These are phyloP conservation scores for Fusarium incarnatum DNA, from an alignment of 2,329 filamentous ascomycete species.

Conservation along the genomic window DNA sequence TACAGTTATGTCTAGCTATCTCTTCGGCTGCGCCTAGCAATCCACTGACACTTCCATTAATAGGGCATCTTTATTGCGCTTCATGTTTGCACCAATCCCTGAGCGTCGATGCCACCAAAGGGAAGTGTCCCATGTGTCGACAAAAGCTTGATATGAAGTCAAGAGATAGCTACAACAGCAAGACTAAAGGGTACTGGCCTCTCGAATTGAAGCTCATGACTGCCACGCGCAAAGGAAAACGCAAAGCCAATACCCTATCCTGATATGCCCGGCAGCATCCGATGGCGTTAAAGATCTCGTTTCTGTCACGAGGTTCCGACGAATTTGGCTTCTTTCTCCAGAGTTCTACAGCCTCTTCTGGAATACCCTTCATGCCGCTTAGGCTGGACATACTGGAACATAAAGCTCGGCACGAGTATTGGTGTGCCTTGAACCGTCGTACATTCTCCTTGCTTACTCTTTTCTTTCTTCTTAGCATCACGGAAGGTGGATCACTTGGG, in stretches of 20 bases:
- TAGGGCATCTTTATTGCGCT: slow-evolving; percentile 74
- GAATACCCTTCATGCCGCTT: background rate
- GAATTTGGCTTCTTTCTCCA: background rate
- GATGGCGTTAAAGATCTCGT: background rate
- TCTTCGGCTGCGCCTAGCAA: background rate
- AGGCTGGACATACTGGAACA: slow-evolving; percentile 7
- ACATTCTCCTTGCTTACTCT: slow-evolving; percentile 4
- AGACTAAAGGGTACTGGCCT: slow-evolving; percentile 66
- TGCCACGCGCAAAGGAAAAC: slow-evolving; percentile 62
- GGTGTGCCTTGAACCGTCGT: background rate
- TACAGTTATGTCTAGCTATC: background rate
- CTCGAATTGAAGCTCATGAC: slow-evolving; percentile 74
- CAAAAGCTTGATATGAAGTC: slow-evolving; percentile 65
- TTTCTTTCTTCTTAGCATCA: slow-evolving; percentile 24
- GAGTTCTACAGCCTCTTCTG: background rate
- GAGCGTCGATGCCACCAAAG: slow-evolving; percentile 65
- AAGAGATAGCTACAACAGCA: slow-evolving; percentile 55
- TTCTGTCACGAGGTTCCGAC: background rate
- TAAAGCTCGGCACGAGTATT: background rate
- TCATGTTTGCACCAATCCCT: slow-evolving; percentile 71
- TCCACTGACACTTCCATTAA: slow-evolving; percentile 27
- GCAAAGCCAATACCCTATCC: slow-evolving; percentile 49
- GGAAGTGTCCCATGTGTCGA: slow-evolving; percentile 73
- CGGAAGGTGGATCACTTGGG: slow-evolving; percentile 21
- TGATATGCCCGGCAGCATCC: slow-evolving; percentile 33